phyloP scores from a whole-genome alignment of 768 basidiomycete genomes.

The Lentinula sp. region DNA sequence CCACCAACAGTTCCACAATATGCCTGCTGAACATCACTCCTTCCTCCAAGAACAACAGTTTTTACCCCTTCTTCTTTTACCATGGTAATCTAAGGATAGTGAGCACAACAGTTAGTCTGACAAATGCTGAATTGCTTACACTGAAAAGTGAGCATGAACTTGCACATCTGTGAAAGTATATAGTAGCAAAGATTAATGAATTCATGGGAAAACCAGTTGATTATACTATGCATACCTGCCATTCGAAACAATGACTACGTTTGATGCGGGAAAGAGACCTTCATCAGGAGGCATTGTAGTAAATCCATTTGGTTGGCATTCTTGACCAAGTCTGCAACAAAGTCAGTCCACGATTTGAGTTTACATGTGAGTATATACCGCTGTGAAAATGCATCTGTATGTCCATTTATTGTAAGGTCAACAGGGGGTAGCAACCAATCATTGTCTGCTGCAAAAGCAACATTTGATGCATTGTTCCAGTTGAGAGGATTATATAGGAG shows the following conservation, averaged over 20 bases:
- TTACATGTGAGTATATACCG: slow-evolving; percentile 19
- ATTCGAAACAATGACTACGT: slow-evolving; percentile 51
- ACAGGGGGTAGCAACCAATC: slow-evolving; percentile 32
- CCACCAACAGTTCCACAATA: slow-evolving; percentile 63
- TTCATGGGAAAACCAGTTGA: neutral
- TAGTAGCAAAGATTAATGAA: neutral
- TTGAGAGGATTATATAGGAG: slow-evolving; percentile 26
- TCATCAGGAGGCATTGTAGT: slow-evolving; percentile 30
- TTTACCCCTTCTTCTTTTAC: slow-evolving; percentile 49
- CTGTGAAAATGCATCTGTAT: slow-evolving; percentile 31
- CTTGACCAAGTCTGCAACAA: slow-evolving; percentile 32
- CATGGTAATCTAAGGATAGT: slow-evolving; percentile 46
- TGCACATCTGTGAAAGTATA: slow-evolving; percentile 28
- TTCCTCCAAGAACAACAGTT: slow-evolving; percentile 55
- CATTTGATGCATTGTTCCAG: slow-evolving; percentile 25
- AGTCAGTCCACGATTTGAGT: neutral
- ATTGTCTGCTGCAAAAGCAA: slow-evolving; percentile 19
- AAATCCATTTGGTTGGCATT: slow-evolving; percentile 32
- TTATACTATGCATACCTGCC: slow-evolving; percentile 29
- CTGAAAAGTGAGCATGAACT: slow-evolving; percentile 44
- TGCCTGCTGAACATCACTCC: slow-evolving; percentile 38
- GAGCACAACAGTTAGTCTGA: neutral
- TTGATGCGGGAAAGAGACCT: slow-evolving; percentile 41
- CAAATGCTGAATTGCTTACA: slow-evolving; percentile 13
- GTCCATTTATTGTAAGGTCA: slow-evolving; percentile 26